Base-by-base conservation (phyloP, 2,329 filamentous ascomycete species). In the Keithomyces neogunnii region DNA sequence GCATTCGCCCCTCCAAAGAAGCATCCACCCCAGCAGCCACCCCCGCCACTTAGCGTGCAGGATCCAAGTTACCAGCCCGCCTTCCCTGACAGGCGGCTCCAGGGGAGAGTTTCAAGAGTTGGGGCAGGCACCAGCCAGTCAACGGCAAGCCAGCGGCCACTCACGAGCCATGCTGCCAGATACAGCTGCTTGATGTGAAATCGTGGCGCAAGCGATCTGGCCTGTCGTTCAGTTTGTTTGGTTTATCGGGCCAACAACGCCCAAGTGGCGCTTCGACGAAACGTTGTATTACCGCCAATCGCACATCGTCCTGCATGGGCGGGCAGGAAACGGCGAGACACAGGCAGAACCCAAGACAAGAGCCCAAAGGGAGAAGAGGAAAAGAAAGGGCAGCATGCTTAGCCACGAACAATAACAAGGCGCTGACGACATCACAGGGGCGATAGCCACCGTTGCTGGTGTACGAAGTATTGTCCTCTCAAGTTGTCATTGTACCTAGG, bases 31-130 rank as follows among this genome's bases (percentile, higher is more conserved):
- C n/a, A 40, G 31, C 11, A 47, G 49, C 49, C 43, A 50, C 43
- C 49, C 49, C 33, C 43, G 43, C 49, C 49, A 32, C 29, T 49
- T 49, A 44, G 47, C 46, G 35, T 36, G 46, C 9, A 39, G 33
- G 35, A 39, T 13, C 28, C 42, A 28, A 45, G 44, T 42, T 28
- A n/a, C 19, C 33, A 43, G 36, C 49, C 29, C 29, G 33, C 28
- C 43, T 32, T 8, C n/a, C 6, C 35, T 31, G 13, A 44, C 3
- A 42, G 6, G 28, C 26, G 42, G 30, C 3, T 9, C 38, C 31
- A 35, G 48, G 51, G 45, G 48, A 10, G 7, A 5, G 45, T 53
- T 53, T 53, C 51, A 53, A 46, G 35, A 47, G 35, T 31, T 31
- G 47, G 48, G 26, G 48, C 32, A 4, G 26, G 3, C 5, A 39